Base-by-base conservation (phyloP, 495 filamentous ascomycete species). In the Daldinia vernicosa region DNA sequence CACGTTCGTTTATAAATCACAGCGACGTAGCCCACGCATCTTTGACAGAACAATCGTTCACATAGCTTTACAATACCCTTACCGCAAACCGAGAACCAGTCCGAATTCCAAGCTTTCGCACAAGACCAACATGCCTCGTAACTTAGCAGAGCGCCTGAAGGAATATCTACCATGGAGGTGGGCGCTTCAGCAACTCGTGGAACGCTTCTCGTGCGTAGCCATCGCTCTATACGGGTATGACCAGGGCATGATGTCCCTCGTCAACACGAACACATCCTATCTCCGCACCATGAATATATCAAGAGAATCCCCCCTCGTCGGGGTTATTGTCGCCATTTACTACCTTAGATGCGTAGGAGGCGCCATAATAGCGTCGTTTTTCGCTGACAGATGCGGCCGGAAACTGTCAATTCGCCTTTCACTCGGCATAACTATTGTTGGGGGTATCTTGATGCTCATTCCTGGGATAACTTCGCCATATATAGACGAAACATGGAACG, bases 141-240 rank as follows among this genome's bases (percentile, higher is more conserved):
- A 12, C 33, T 4, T 35, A 35, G 11, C 3, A 35, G 51, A 53
- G 3, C 4, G 26, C 2, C 2, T 27, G 5, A 15, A 1, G 6
- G 6, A 7, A 6, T 30, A 0, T 11, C 1, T 15, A n/a, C 53
- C n/a, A 19, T 35, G 30, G 28, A 37, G 9, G 5, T 35, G 27
- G 30, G 69, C 75, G 39, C 82, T 83, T 74, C 80, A 84, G 73
- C 66, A 62, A 35, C 76, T 84, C 72, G 80, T 88, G 26, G 79
- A 86, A 14, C 40, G 83, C 39, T 88, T 88, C 78, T 86, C 84
- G 24, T 81, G 80, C 53, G 83, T 83, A 4, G 85, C 86, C n/a
- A 88, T 89, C 59, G 84, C 84, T 56, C 80, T 89, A 24, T 89
- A 88, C 79, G 87, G 87, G 8, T 87, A 87, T 57, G 84, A 86